These are phyloP conservation scores for Chenopodium quinoa DNA, from an alignment of 148 eudicot genomes.

Conservation along the genomic window DNA sequence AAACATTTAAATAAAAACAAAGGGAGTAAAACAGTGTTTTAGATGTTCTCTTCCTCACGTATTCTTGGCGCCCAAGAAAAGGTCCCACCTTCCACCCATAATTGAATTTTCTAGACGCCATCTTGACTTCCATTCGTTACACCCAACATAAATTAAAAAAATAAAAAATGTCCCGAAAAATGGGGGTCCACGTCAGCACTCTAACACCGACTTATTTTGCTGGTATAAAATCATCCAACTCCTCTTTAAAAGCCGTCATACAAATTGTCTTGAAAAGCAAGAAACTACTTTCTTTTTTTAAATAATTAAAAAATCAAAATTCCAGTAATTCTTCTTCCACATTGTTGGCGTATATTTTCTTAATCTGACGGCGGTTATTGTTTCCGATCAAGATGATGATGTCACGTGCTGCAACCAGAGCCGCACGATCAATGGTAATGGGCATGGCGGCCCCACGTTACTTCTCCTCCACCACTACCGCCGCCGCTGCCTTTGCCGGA, in stretches of 20 bases:
- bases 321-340: slow-evolving; percentile 6
- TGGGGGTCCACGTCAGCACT: slow-evolving; percentile 16
- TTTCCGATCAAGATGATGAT: slow-evolving; percentile 39
- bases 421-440: slow-evolving; percentile 35
- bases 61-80: slow-evolving; percentile 39
- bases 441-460: slow-evolving; percentile 35
- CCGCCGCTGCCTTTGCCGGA: neutral
- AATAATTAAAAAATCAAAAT: neutral
- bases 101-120: neutral
- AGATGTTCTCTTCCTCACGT: slow-evolving; percentile 9
- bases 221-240: slow-evolving; percentile 11
- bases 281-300: neutral
- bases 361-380: slow-evolving; percentile 15
- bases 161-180: neutral
- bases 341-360: neutral
- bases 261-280: neutral
- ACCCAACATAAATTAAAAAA: neutral
- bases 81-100: neutral
- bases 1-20: no score
- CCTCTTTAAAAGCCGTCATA: slow-evolving; percentile 11
- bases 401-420: slow-evolving; percentile 51
- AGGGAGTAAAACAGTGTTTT: no score
- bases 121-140: neutral
- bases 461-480: slow-evolving; percentile 33
- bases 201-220: slow-evolving; percentile 21